These are phyloP conservation scores for Thraustochytrium striatum DNA, from an alignment of 352 stramenopile genomes.

Conservation along the genomic window DNA sequence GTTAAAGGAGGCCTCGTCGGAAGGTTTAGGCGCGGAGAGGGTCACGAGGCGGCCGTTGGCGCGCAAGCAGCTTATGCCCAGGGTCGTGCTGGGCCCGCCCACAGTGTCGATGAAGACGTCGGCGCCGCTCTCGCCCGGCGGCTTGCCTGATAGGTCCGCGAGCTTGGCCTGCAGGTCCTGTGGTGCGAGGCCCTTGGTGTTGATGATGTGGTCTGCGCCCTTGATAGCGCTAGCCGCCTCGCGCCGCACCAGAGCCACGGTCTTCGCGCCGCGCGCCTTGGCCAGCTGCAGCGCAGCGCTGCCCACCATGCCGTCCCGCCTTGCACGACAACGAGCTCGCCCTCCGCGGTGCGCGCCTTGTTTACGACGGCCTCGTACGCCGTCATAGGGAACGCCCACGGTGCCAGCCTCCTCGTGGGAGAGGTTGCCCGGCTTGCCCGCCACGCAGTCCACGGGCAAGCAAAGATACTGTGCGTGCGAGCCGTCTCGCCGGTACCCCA, in stretches of 20 bases:
- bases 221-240: not conserved
- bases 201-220: conserved; percentile 12
- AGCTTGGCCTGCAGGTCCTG: not conserved
- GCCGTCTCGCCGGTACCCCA: conserved; percentile 14
- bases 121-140: not conserved
- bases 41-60: not conserved
- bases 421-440: not conserved
- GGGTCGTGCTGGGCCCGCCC: not conserved
- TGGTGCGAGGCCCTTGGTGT: not conserved
- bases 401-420: not conserved
- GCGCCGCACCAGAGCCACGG: not conserved
- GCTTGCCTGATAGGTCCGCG: not conserved
- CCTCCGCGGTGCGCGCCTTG: not conserved
- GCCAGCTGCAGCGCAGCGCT: conserved; percentile 4
- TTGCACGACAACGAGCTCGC: no score
- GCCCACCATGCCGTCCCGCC: not conserved
- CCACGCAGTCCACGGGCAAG: not conserved
- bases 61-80: not conserved
- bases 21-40: not conserved
- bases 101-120: conserved; percentile 17
- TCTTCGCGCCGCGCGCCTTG: conserved; percentile 2
- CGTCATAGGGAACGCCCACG: conserved; percentile 2
- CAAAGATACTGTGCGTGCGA: conserved; percentile 8
- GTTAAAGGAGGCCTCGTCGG: not conserved
- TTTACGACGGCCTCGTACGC: no score